Evolutionary conservation across 768 basidiomycete genomes (phyloP).

Genomic region (Boletus edulis): DNA sequence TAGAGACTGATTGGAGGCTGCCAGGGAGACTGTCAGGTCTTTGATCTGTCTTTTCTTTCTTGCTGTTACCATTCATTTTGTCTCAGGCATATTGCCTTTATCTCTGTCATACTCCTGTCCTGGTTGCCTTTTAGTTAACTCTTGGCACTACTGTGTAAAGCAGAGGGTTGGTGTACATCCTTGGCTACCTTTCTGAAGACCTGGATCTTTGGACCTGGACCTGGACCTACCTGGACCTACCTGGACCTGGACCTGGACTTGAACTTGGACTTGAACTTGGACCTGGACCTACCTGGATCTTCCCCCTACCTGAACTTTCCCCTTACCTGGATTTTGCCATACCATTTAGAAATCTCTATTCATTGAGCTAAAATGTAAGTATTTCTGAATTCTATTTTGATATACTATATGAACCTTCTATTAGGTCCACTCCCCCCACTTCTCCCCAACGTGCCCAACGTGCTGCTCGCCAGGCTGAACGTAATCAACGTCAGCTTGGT

Average conservation of each 20-base stretch:
- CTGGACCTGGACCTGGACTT: no score
- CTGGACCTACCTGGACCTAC: not conserved
- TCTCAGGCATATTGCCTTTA: not conserved
- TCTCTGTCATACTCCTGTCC: not conserved
- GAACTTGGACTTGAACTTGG: no score
- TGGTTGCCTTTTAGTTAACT: not conserved
- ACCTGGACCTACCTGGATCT: no score
- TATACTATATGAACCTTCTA: not conserved
- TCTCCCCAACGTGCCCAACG: not conserved
- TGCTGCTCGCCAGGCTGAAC: not conserved
- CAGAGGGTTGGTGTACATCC: not conserved
- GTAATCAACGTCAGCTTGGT: not conserved
- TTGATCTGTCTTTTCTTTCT: no score
- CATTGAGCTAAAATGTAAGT: no score
- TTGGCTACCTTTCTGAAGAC: not conserved
- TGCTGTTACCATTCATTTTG: no score
- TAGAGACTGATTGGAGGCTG: constrained; percentile 1
- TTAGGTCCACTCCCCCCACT: not conserved
- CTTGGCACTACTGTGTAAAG: not conserved
- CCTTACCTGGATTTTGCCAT: not conserved
- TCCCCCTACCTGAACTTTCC: no score
- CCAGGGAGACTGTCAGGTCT: not conserved
- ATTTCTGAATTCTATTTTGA: no score
- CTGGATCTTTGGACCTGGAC: not conserved
- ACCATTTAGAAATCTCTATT: no score